Percentiles rank a stretch among this genome's conserved stretches.
These are phyloP conservation scores for Globisporangium emineosum DNA, from an alignment of 352 stramenopile species.

Conservation along the genomic window DNA sequence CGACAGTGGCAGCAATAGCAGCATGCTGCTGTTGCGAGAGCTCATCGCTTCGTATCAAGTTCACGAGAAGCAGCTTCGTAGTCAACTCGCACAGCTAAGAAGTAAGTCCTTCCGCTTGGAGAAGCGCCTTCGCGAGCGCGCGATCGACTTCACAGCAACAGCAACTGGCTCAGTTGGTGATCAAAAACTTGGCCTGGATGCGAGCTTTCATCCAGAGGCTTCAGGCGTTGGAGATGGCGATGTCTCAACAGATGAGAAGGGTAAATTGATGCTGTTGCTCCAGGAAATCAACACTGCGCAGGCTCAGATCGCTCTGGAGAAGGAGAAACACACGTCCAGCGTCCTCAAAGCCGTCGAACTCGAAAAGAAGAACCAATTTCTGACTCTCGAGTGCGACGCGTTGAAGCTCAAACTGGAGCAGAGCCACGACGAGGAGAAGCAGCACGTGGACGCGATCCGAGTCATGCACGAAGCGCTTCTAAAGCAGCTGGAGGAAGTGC, in stretches of 20 bases:
- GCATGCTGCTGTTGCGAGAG: constrained; percentile 21
- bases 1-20: constrained; percentile 4
- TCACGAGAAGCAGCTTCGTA: constrained; percentile 36
- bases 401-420: constrained; percentile 14
- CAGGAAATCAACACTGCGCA: constrained; percentile 7
- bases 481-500: constrained; percentile 43
- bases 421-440: constrained; percentile 10
- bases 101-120: constrained; percentile 22
- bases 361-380: constrained; percentile 16
- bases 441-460: constrained; percentile 18
- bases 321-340: constrained; percentile 21
- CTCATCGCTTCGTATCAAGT: constrained; percentile 40
- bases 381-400: constrained; percentile 9
- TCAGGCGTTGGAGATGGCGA: not conserved
- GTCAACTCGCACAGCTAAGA: constrained; percentile 25
- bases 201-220: not conserved
- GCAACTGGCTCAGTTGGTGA: not conserved
- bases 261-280: not conserved
- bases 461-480: constrained; percentile 44
- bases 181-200: not conserved
- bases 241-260: not conserved
- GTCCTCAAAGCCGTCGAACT: constrained; percentile 21
- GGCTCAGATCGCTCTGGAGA: constrained; percentile 19
- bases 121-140: constrained; percentile 17
- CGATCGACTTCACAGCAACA: not conserved